Base-by-base conservation (phyloP, 2,329 filamentous ascomycete genomes). In the Sordariomycetes sp. region DNA sequence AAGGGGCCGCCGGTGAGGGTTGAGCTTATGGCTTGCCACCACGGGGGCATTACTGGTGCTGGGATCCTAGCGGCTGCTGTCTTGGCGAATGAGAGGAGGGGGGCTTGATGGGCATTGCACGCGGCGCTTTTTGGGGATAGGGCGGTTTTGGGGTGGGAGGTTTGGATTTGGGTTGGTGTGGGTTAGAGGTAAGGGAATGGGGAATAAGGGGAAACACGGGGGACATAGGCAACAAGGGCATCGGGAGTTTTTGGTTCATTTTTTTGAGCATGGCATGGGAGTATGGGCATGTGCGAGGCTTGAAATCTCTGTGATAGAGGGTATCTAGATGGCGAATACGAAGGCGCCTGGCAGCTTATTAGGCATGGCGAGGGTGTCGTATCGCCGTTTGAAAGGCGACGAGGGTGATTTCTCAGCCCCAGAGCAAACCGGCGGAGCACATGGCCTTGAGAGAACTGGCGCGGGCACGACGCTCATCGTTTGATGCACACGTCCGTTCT, bases 401-500 rank as follows among this genome's bases (percentile, higher is more conserved):
- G n/a, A n/a, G n/a, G n/a, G n/a, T n/a, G n/a, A n/a, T n/a, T n/a
- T n/a, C n/a, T n/a, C n/a, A n/a, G n/a, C n/a, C n/a, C n/a, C n/a
- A n/a, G n/a, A n/a, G n/a, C n/a, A n/a, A n/a, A n/a, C n/a, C n/a
- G n/a, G n/a, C n/a, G n/a, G n/a, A n/a, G n/a, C n/a, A n/a, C n/a
- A n/a, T n/a, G n/a, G n/a, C n/a, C n/a, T n/a, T n/a, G n/a, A n/a
- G n/a, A n/a, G n/a, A n/a, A n/a, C n/a, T n/a, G n/a, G n/a, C n/a
- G n/a, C n/a, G n/a, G n/a, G n/a, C n/a, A n/a, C n/a, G n/a, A n/a
- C n/a, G n/a, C n/a, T 45, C 36, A 83, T 60, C 78, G 73, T 61
- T 70, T 76, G 15, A 90, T 77, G 65, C 86, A 89, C 50, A 96
- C 70, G 74, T 96, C 91, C 61, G 87, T 95, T 62, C 90, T 76